These are phyloP conservation scores for Scheffersomyces ergatensis DNA, from an alignment of 805 yeast genomes.

Conservation along the genomic window DNA sequence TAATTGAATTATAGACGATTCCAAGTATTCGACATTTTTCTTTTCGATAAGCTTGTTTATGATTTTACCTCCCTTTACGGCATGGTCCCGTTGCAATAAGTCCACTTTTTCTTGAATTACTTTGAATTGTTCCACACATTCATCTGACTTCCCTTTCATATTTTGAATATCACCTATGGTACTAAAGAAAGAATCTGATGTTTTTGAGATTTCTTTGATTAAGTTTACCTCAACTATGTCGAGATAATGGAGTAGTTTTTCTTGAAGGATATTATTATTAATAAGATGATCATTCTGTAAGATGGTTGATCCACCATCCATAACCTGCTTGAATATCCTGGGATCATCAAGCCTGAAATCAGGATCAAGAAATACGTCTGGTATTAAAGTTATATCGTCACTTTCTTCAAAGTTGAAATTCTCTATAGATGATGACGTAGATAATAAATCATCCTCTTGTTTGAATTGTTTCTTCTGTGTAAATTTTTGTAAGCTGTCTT, in stretches of 20 bases:
- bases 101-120: slow-evolving; percentile 46
- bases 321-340: slow-evolving; percentile 71
- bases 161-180: slow-evolving; percentile 76
- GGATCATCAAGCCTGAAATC: slow-evolving; percentile 87
- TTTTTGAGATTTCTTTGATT: slow-evolving; percentile 77
- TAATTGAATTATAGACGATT: slow-evolving; percentile 58
- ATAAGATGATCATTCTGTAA: slow-evolving; percentile 35
- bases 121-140: slow-evolving; percentile 47
- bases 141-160: slow-evolving; percentile 54
- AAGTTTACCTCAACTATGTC: slow-evolving; percentile 82
- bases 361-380: slow-evolving; percentile 62
- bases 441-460: slow-evolving; percentile 2
- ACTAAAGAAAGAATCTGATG: slow-evolving; percentile 80
- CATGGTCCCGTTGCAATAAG: slow-evolving; percentile 46
- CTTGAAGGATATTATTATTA: slow-evolving; percentile 63
- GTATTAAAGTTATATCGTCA: slow-evolving; percentile 39
- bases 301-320: slow-evolving; percentile 52
- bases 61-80: slow-evolving; percentile 48
- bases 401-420: slow-evolving; percentile 5
- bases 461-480: slow-evolving; percentile 12
- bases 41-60: slow-evolving; percentile 50
- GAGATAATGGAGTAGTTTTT: slow-evolving; percentile 74
- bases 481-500: slow-evolving; percentile 31
- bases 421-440: slow-evolving; percentile 7
- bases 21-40: slow-evolving; percentile 60